phyloP scores from a whole-genome alignment of 169 alveolate genomes.

The Eimeria acervulina region DNA sequence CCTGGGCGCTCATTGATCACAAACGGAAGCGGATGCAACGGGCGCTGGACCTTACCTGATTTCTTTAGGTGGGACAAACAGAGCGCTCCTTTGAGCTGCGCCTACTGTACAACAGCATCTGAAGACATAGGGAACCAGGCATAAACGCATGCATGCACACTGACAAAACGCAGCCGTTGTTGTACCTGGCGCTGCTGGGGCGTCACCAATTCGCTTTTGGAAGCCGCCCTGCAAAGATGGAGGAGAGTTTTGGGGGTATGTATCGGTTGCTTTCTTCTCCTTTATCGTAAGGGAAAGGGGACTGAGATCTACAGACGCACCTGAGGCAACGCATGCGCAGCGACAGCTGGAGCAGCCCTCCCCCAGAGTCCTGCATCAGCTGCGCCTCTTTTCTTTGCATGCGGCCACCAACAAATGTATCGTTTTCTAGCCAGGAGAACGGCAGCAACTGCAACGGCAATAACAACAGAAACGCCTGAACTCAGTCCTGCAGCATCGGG shows the following conservation, averaged over 20 bases:
- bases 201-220: not conserved
- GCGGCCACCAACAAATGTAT: not conserved
- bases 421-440: not conserved
- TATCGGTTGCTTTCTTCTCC: not conserved
- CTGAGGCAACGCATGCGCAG: not conserved
- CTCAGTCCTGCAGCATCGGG: not conserved
- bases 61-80: not conserved
- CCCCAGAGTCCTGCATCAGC: not conserved
- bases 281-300: not conserved
- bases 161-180: constrained; percentile 23
- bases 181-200: not conserved
- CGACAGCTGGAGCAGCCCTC: not conserved
- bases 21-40: constrained; percentile 8
- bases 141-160: constrained; percentile 7
- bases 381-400: not conserved
- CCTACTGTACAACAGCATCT: not conserved
- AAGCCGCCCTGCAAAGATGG: constrained; percentile 13
- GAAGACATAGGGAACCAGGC: not conserved
- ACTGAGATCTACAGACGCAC: not conserved
- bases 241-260: not conserved
- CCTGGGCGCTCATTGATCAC: not conserved
- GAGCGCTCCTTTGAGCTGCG: not conserved
- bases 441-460: not conserved
- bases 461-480: not conserved
- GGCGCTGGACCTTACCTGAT: not conserved